A percentile compares a stretch with the other conserved stretches of the same genome.
Conservation (phyloP, 2,329 filamentous ascomycete genomes). For the Hypoxylon sp. region DNA sequence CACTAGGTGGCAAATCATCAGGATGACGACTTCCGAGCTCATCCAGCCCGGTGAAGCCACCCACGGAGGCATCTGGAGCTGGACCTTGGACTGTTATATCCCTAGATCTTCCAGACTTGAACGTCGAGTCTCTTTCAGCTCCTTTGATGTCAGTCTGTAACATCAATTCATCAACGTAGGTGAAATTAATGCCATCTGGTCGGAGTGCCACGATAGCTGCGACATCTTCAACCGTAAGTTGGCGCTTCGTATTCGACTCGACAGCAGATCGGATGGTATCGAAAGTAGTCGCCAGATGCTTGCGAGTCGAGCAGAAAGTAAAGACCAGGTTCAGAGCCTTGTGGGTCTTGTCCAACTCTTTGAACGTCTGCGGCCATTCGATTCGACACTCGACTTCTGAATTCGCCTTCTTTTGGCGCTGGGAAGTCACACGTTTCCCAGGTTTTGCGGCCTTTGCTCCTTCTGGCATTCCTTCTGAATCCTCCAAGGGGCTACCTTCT, state of each 20-base stretch:
- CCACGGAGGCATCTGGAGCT: slow-evolving; percentile 70
- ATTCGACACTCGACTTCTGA: slow-evolving; percentile 55
- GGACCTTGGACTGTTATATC: slow-evolving; percentile 65
- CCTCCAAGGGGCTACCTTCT: slow-evolving; percentile 18
- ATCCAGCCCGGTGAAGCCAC: slow-evolving; percentile 67
- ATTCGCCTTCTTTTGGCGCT: slow-evolving; percentile 45
- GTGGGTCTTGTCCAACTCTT: slow-evolving; percentile 80
- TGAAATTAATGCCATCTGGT: slow-evolving; percentile 84
- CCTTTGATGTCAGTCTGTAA: slow-evolving; percentile 85
- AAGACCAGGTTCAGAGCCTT: slow-evolving; percentile 91
- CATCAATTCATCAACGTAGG: slow-evolving; percentile 87
- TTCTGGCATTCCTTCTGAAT: slow-evolving; percentile 9
- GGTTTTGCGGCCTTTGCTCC: slow-evolving; percentile 18
- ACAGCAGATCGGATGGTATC: slow-evolving; percentile 89
- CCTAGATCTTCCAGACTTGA: slow-evolving; percentile 70
- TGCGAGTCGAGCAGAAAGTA: slow-evolving; percentile 94
- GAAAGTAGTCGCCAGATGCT: slow-evolving; percentile 92
- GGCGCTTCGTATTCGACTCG: slow-evolving; percentile 82
- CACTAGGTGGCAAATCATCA: slow-evolving; percentile 54
- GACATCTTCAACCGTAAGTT: slow-evolving; percentile 82
- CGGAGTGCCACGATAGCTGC: slow-evolving; percentile 84
- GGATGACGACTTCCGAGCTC: slow-evolving; percentile 55
- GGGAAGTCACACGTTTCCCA: slow-evolving; percentile 18
- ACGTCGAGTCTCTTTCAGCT: slow-evolving; percentile 73
- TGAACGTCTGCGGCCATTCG: slow-evolving; percentile 83